Conservation (phyloP, 2,329 filamentous ascomycete genomes). For the Talaromyces sp. region DNA sequence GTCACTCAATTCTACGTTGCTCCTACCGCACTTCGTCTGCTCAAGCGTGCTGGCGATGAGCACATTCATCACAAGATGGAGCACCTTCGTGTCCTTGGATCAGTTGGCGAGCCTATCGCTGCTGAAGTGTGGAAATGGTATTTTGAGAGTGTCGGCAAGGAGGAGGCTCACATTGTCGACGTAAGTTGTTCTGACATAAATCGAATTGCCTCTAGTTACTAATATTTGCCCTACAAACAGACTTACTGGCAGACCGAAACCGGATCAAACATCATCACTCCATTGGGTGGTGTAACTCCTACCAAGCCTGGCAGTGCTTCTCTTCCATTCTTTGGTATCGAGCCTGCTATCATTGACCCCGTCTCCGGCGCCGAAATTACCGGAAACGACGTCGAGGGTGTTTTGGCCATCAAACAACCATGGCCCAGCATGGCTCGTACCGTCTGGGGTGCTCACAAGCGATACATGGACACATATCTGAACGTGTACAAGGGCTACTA, state of each 20-base stretch:
- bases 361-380: conserved; percentile 89
- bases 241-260: conserved; percentile 99
- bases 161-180: conserved; percentile 89
- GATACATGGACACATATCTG: conserved; percentile 98
- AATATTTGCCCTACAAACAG: conserved; percentile 45
- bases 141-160: conserved; percentile 88
- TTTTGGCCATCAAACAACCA: conserved; percentile 92
- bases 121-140: conserved; percentile 99
- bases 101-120: conserved; percentile 95
- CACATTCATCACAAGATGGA: conserved; percentile 89
- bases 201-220: background rate
- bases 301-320: conserved; percentile 97
- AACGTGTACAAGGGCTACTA: conserved; percentile 99
- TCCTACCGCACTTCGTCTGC: conserved; percentile 82
- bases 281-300: conserved; percentile 85
- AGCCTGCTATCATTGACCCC: conserved; percentile 95
- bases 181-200: conserved; percentile 55
- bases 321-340: conserved; percentile 96
- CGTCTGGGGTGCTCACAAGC: conserved; percentile 95
- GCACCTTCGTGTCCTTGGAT: conserved; percentile 82
- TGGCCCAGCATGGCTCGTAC: conserved; percentile 99
- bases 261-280: conserved; percentile 91
- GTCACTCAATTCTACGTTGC: conserved; percentile 99
- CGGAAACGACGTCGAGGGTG: conserved; percentile 96
- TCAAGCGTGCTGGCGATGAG: conserved; percentile 93